phyloP scores from a whole-genome alignment of 2,329 filamentous ascomycete genomes.

The Kalaharituber pfeilii region DNA sequence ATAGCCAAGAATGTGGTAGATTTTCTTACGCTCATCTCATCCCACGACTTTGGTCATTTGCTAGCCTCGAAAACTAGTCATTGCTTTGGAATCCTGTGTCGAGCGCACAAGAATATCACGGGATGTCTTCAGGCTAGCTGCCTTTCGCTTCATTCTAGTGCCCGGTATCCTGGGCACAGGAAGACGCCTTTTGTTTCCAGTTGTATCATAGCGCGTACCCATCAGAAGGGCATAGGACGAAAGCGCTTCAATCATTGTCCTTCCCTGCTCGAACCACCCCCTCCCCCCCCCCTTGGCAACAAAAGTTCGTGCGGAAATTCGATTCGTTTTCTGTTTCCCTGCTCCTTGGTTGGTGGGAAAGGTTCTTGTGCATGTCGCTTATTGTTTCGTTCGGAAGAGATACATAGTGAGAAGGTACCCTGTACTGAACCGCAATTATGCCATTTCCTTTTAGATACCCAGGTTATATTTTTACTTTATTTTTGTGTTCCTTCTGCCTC shows the following conservation, averaged over 20 bases:
- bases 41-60: conserved; percentile 14
- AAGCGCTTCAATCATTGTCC: too few species aligned
- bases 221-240: background rate
- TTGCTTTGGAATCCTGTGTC: background rate
- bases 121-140: conserved; percentile 13
- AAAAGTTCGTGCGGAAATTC: background rate
- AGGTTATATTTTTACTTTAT: background rate
- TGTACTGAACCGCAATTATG: background rate
- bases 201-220: conserved; percentile 2
- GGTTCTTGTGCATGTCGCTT: background rate
- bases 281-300: background rate
- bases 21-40: conserved; percentile 12
- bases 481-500: background rate
- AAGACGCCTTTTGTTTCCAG: conserved; percentile 6
- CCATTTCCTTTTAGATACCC: background rate
- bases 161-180: conserved; percentile 15
- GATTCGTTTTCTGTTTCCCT: background rate
- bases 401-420: background rate
- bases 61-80: background rate
- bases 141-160: conserved; percentile 17
- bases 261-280: background rate
- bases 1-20: conserved; percentile 5
- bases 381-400: background rate
- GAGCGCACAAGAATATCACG: conserved; percentile 8
- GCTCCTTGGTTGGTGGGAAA: background rate